phyloP scores from a whole-genome alignment of 1,284 basidiomycete genomes.

The Melampsora americana region DNA sequence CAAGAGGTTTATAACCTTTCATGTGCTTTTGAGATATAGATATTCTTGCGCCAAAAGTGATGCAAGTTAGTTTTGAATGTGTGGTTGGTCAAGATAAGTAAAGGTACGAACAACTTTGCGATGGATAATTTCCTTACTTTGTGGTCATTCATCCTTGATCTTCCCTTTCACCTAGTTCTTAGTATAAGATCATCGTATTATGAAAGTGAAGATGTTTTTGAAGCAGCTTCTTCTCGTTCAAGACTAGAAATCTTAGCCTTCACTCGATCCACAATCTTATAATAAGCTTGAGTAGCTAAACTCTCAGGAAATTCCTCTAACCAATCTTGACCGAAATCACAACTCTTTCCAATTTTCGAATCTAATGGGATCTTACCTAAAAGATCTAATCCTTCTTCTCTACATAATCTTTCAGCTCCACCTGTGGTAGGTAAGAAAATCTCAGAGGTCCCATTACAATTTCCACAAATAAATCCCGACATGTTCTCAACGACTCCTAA shows the following conservation, averaged over 20 bases:
- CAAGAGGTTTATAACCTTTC: no score
- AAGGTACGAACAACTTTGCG: no score
- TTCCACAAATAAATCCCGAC: constrained; percentile 96
- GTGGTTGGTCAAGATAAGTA: no score
- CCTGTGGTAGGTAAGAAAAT: constrained; percentile 95
- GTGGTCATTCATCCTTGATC: no score
- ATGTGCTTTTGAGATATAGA: no score
- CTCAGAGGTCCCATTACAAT: constrained; percentile 89
- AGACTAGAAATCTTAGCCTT: constrained; percentile 54
- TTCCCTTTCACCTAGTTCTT: no score
- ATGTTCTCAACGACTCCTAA: constrained; percentile 97
- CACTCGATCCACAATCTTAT: constrained; percentile 87
- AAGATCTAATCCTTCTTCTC: constrained; percentile 80
- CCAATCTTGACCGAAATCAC: constrained; percentile 91
- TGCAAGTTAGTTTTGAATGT: no score
- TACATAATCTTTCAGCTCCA: constrained; percentile 78
- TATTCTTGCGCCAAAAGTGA: no score
- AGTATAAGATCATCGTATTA: no score
- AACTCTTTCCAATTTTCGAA: constrained; percentile 91
- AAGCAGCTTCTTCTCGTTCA: no score
- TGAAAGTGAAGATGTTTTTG: no score
- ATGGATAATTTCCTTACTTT: no score
- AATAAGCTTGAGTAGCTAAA: constrained; percentile 82
- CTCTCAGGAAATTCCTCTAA: constrained; percentile 95
- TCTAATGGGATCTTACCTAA: constrained; percentile 79